These are phyloP conservation scores for Suillus subalutaceus DNA, from an alignment of 768 basidiomycete genomes.

Conservation along the genomic window DNA sequence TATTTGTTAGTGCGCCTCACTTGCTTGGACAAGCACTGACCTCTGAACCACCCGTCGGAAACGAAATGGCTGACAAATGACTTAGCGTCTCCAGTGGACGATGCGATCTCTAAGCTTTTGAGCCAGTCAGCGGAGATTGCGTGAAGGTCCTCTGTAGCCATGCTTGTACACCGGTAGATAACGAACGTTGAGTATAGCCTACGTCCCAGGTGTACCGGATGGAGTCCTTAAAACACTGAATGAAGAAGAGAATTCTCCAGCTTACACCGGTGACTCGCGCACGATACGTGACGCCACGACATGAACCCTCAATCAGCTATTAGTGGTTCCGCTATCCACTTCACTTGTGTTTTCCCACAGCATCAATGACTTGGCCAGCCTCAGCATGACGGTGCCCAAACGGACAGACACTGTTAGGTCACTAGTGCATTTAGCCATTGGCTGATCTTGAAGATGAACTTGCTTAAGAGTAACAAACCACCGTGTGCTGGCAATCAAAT, in stretches of 20 bases:
- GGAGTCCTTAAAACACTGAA: background rate
- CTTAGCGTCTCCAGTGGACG: background rate
- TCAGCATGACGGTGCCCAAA: background rate
- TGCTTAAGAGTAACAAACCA: too few relatives aligned
- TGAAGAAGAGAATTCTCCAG: background rate
- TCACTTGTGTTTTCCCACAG: background rate
- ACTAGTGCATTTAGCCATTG: background rate
- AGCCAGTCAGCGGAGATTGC: background rate
- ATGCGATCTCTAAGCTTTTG: background rate
- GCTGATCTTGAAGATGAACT: background rate
- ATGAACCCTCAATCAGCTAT: background rate
- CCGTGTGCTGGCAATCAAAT: too few relatives aligned
- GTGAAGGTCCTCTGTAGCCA: background rate
- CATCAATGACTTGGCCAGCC: background rate
- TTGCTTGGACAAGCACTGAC: background rate
- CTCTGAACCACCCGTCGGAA: slow-evolving; percentile 4
- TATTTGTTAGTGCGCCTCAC: background rate
- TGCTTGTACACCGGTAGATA: background rate
- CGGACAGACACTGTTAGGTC: background rate
- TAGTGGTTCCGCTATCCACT: background rate
- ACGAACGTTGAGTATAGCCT: background rate
- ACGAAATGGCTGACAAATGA: slow-evolving; percentile 1
- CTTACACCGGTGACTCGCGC: background rate
- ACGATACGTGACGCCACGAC: background rate
- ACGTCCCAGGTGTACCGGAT: background rate